Conservation (phyloP, 139 green algal genomes). For the Axilococcus clingmanii region DNA sequence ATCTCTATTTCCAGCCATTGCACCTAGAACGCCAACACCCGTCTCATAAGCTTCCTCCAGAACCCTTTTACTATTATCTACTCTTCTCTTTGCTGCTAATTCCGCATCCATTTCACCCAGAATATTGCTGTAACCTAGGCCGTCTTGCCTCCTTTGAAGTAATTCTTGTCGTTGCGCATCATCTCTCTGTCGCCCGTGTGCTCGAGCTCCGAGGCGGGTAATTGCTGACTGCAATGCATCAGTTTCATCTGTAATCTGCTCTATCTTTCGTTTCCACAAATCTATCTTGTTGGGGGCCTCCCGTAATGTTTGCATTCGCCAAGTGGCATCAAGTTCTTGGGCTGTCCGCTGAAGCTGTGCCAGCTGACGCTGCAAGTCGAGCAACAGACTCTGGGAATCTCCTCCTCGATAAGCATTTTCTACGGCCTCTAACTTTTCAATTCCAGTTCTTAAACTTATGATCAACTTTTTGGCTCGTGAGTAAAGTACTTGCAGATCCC, state of each 20-base stretch:
- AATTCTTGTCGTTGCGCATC: constrained; percentile 60
- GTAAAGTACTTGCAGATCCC: constrained; percentile 51
- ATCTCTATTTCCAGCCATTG: constrained; percentile 68
- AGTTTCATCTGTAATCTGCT: constrained; percentile 72
- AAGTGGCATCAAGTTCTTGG: constrained; percentile 63
- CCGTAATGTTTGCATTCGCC: constrained; percentile 69
- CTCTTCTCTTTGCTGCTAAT: constrained; percentile 35
- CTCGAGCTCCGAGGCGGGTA: constrained; percentile 18
- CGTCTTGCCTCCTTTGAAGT: constrained; percentile 27
- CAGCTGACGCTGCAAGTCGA: constrained; percentile 45
- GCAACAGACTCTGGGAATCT: background rate
- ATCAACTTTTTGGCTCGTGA: constrained; percentile 48
- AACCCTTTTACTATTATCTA: constrained; percentile 45
- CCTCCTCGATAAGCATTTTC: no score
- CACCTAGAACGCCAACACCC: constrained; percentile 52
- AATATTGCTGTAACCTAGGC: constrained; percentile 6
- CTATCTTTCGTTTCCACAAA: constrained; percentile 72
- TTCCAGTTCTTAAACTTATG: constrained; percentile 42
- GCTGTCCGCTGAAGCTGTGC: constrained; percentile 58
- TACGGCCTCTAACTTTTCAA: constrained; percentile 54
- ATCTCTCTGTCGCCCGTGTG: constrained; percentile 33
- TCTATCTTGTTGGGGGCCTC: constrained; percentile 46
- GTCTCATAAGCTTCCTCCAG: constrained; percentile 71
- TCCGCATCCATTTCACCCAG: constrained; percentile 41
- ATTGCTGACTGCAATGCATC: constrained; percentile 36